Conservation (phyloP, 108 stramenopile genomes). For the Nitzschia inconspicua region DNA sequence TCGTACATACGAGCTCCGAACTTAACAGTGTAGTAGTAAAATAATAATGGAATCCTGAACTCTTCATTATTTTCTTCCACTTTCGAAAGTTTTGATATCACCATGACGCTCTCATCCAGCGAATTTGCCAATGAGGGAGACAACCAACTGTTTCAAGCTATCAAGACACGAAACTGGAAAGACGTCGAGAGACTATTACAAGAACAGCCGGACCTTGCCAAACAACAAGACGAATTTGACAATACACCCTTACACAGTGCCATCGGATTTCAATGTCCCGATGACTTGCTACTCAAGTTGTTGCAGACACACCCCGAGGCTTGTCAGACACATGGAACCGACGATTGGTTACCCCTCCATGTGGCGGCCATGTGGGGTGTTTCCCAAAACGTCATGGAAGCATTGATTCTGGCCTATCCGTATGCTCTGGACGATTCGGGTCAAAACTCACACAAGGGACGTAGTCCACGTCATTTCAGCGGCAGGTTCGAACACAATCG, state of each 20-base stretch:
- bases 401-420: conserved; percentile 30
- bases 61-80: too few relatives aligned
- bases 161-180: conserved; percentile 7
- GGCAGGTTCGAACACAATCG: conserved; percentile 31
- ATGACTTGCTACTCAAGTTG: conserved; percentile 43
- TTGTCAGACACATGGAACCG: conserved; percentile 34
- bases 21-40: too few relatives aligned
- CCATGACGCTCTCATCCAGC: conserved; percentile 6
- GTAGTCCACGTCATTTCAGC: conserved; percentile 36
- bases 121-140: conserved; percentile 5
- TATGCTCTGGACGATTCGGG: conserved; percentile 31
- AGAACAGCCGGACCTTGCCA: not conserved
- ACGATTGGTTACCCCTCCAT: conserved; percentile 66
- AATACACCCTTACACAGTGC: conserved; percentile 55
- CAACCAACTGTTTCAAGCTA: conserved; percentile 11
- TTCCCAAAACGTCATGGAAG: conserved; percentile 27
- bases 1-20: too few relatives aligned
- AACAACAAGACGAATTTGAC: conserved; percentile 7
- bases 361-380: conserved; percentile 49
- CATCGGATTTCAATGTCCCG: conserved; percentile 59
- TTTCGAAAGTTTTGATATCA: not conserved
- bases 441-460: conserved; percentile 29
- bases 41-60: too few relatives aligned
- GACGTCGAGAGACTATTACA: conserved; percentile 1
- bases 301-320: conserved; percentile 54